phyloP scores from a whole-genome alignment of 768 basidiomycete genomes.

The Lactarius akahatsu region DNA sequence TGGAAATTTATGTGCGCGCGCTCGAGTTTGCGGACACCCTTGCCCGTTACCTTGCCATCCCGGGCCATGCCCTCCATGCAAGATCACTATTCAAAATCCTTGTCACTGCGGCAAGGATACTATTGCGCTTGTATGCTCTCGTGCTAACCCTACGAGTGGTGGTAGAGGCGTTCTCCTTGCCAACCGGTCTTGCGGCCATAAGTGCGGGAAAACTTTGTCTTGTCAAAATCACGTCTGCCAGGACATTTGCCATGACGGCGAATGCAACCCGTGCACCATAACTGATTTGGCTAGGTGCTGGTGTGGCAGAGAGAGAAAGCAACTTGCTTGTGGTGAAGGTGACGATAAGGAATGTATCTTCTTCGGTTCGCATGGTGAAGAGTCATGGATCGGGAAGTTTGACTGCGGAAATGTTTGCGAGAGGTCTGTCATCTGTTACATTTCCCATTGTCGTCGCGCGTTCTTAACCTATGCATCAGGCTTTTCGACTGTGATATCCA shows the following conservation, averaged over 20 bases:
- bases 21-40: slow-evolving; percentile 69
- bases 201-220: slow-evolving; percentile 46
- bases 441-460: slow-evolving; percentile 3
- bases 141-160: slow-evolving; percentile 34
- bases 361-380: slow-evolving; percentile 39
- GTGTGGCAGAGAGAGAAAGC: slow-evolving; percentile 68
- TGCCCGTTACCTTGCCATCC: slow-evolving; percentile 90
- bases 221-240: slow-evolving; percentile 76
- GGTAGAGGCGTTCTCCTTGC: slow-evolving; percentile 27
- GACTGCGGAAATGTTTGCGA: slow-evolving; percentile 62
- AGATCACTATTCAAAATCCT: slow-evolving; percentile 67
- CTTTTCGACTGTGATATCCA: slow-evolving; percentile 78
- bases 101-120: slow-evolving; percentile 75
- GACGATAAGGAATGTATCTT: slow-evolving; percentile 43
- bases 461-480: slow-evolving; percentile 37
- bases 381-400: slow-evolving; percentile 64
- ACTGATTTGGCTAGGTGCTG: slow-evolving; percentile 64
- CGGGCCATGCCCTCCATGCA: slow-evolving; percentile 94
- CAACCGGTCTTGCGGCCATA: slow-evolving; percentile 40
- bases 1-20: slow-evolving; percentile 62
- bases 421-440: slow-evolving; percentile 40
- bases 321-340: slow-evolving; percentile 67
- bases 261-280: slow-evolving; percentile 63
- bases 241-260: slow-evolving; percentile 71
- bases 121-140: slow-evolving; percentile 60